These are phyloP conservation scores for Colletotrichum agaves DNA, from an alignment of 2,329 filamentous ascomycete species.

Conservation along the genomic window DNA sequence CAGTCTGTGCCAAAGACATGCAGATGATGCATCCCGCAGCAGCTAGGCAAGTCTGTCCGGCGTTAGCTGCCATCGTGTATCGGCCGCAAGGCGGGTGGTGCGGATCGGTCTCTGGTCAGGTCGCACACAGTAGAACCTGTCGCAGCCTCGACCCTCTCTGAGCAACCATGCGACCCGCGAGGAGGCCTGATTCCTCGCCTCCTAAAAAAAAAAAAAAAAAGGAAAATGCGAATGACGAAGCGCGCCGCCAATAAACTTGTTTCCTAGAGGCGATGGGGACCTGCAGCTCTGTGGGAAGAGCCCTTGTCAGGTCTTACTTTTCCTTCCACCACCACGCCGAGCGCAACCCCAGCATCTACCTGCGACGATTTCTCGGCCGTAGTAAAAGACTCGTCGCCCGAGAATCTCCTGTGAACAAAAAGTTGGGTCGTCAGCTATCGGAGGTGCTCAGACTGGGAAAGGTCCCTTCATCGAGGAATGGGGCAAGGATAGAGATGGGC, in stretches of 20 bases:
- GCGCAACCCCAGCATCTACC: conserved; percentile 37
- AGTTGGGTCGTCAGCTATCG: conserved; percentile 26
- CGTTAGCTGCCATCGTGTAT: conserved; percentile 38
- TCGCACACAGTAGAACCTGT: conserved; percentile 29
- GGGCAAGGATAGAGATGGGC: conserved; percentile 18
- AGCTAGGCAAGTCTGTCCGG: conserved; percentile 37
- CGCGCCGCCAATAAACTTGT: conserved; percentile 26
- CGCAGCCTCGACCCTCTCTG: conserved; percentile 29
- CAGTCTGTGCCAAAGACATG: conserved; percentile 34
- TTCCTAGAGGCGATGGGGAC: conserved; percentile 37
- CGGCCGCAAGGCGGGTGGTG: conserved; percentile 36
- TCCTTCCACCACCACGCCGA: conserved; percentile 39
- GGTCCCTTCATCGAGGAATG: conserved; percentile 5
- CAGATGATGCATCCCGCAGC: conserved; percentile 38
- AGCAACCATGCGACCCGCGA: conserved; percentile 8
- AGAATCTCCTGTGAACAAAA: conserved; percentile 35
- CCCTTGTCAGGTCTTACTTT: conserved; percentile 27
- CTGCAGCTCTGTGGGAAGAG: conserved; percentile 33
- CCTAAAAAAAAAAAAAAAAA: conserved; percentile 22
- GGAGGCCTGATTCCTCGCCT: conserved; percentile 10
- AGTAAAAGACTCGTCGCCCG: conserved; percentile 39
- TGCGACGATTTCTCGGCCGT: conserved; percentile 30
- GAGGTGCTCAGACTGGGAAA: conserved; percentile 4
- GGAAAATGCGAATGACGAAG: conserved; percentile 35
- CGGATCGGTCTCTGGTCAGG: conserved; percentile 35